Conservation (phyloP, 139 green algal genomes). For the Picochlorum costavermella region DNA sequence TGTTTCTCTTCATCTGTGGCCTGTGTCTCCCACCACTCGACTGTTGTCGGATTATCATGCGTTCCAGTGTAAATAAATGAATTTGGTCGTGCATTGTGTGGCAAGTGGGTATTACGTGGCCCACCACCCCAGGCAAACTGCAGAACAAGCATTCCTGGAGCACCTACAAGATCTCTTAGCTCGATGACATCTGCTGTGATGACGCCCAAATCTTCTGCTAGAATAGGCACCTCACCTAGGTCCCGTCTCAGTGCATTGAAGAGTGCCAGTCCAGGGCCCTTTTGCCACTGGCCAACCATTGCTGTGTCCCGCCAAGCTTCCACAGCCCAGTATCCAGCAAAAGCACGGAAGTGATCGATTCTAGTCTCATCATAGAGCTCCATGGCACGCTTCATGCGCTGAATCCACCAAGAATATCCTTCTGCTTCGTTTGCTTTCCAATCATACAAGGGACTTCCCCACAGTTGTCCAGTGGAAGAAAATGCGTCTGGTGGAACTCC, state of each 20-base stretch:
- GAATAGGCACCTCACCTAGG: conserved; percentile 64
- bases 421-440: conserved; percentile 68
- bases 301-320: conserved; percentile 73
- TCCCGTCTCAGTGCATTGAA: conserved; percentile 60
- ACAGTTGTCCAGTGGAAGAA: conserved; percentile 89
- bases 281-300: conserved; percentile 76
- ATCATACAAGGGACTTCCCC: conserved; percentile 93
- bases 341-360: conserved; percentile 95
- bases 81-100: conserved; percentile 96
- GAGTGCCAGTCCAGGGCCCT: conserved; percentile 66
- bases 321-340: conserved; percentile 90
- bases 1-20: conserved; percentile 39
- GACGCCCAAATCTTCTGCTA: conserved; percentile 95
- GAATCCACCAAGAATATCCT: conserved; percentile 79
- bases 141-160: conserved; percentile 95
- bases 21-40: conserved; percentile 70
- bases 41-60: conserved; percentile 94
- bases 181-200: conserved; percentile 91
- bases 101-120: conserved; percentile 85
- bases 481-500: conserved; percentile 96
- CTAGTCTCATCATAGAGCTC: conserved; percentile 92
- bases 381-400: conserved; percentile 67
- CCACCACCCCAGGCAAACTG: conserved; percentile 94
- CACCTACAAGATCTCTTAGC: conserved; percentile 76
- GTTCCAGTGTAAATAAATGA: conserved; percentile 87